phyloP scores from a whole-genome alignment of 2,329 filamentous ascomycete genomes.

The Allantophomopsis cytisporea region DNA sequence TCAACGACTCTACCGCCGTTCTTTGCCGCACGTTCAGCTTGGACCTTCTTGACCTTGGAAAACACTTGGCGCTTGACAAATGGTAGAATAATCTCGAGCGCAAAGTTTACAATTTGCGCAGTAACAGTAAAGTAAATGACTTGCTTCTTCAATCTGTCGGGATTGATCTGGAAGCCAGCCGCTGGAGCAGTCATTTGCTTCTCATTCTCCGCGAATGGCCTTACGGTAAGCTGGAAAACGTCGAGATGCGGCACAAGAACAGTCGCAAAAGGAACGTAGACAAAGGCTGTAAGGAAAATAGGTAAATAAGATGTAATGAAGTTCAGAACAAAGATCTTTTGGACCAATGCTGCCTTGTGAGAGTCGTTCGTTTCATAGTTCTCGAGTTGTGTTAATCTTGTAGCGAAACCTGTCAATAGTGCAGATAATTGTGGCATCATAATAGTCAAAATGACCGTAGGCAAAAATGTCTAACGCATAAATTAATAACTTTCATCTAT shows the following conservation, averaged over 20 bases:
- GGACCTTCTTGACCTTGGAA: slow-evolving; percentile 66
- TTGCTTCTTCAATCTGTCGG: slow-evolving; percentile 70
- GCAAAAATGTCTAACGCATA: slow-evolving; percentile 59
- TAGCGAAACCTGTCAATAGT: slow-evolving; percentile 64
- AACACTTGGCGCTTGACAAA: slow-evolving; percentile 69
- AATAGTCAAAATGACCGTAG: slow-evolving; percentile 75
- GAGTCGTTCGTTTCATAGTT: slow-evolving; percentile 86
- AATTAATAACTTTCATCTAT: slow-evolving; percentile 15
- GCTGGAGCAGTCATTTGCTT: slow-evolving; percentile 47
- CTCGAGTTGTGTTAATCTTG: slow-evolving; percentile 66
- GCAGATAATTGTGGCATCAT: slow-evolving; percentile 67
- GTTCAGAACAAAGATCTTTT: slow-evolving; percentile 91
- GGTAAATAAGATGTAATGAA: slow-evolving; percentile 93
- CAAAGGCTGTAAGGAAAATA: slow-evolving; percentile 83
- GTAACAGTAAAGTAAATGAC: slow-evolving; percentile 96
- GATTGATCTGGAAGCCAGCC: slow-evolving; percentile 66
- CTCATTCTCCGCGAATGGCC: slow-evolving; percentile 62
- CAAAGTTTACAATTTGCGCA: slow-evolving; percentile 79
- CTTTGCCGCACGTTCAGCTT: slow-evolving; percentile 44
- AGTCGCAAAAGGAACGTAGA: slow-evolving; percentile 85
- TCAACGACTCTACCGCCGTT: slow-evolving; percentile 24
- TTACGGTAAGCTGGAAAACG: slow-evolving; percentile 62
- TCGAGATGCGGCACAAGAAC: slow-evolving; percentile 77
- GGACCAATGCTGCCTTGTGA: slow-evolving; percentile 71
- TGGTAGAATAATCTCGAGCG: slow-evolving; percentile 73